phyloP scores from a whole-genome alignment of 225 moss, liverwort and hornwort genomes.

The Pleurozium schreberi region DNA sequence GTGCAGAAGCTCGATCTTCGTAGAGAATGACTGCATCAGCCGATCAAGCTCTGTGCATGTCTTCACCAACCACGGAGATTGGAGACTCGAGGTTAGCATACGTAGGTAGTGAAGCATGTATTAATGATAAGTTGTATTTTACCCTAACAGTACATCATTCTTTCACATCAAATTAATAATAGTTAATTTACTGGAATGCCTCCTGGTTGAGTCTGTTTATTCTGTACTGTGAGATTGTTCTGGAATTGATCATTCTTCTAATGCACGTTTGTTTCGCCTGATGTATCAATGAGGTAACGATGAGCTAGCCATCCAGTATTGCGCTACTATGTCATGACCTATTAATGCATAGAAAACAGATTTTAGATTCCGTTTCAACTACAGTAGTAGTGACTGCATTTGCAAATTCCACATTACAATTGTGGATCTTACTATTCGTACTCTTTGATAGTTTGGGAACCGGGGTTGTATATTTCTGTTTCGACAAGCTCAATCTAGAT shows the following conservation, averaged over 20 bases:
- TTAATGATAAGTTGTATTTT: constrained; percentile 3
- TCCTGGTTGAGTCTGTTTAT: not conserved
- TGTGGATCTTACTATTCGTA: not conserved
- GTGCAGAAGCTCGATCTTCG: constrained; percentile 5
- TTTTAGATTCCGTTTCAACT: not conserved
- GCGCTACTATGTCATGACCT: not conserved
- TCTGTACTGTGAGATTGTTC: not conserved
- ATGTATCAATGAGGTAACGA: not conserved
- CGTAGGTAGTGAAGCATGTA: not conserved
- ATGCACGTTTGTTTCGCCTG: no score
- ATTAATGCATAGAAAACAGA: not conserved
- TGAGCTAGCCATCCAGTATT: not conserved
- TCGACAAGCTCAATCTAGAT: not conserved
- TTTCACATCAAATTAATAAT: not conserved
- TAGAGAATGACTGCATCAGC: not conserved
- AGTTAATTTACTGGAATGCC: not conserved
- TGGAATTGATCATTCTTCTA: not conserved
- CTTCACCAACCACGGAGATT: not conserved
- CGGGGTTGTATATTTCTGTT: not conserved
- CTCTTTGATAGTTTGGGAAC: not conserved
- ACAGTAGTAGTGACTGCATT: not conserved
- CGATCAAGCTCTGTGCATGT: not conserved
- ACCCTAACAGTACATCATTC: not conserved
- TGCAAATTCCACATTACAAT: not conserved
- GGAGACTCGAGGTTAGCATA: constrained; percentile 3